Evolutionary conservation across 202 grass and related monocot genomes (phyloP), one percentile per base, ranked within the genome.

Genomic region (Panicum hallii): DNA sequence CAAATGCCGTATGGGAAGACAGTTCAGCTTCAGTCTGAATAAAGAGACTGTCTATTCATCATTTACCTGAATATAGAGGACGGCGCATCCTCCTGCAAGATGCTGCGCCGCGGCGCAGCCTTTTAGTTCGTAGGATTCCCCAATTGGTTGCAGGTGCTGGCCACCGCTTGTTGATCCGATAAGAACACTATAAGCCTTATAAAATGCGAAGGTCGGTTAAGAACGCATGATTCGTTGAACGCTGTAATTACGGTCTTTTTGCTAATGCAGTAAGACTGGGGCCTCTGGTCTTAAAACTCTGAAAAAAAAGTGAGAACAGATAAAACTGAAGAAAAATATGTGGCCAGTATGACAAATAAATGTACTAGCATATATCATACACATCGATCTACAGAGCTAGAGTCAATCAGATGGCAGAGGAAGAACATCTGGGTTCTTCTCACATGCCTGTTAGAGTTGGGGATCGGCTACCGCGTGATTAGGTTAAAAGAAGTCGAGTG

Each of bases 331-430:
- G 1, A 20, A 68, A 55, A 67, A 67, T 7, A 40, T 45, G 10
- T 20, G 20, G 61, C 11, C 28, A 66, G 4, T 65, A 0, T 9
- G 17, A 79, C 17, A 44, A 70, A 70, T n/a, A 20, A 17, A 43
- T 34, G 38, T 30, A 72, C 44, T 72, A 70, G 22, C 68, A 71
- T 70, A 49, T 48, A 72, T 72, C 41, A 44, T 72, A 70, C 67
- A 72, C 67, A 72, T 72, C 2, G 44, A 52, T 50, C 26, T 72
- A 72, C 14, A 72, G 14, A 72, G 70, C 50, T 72, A 81, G 22
- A 61, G 38, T 10, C 11, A 75, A 22, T 55, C 50, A 55, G 49
- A 55, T 28, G 14, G 6, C 71, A 74, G 9, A 38, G 48, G 46
- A 19, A 56, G 19, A 57, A 70, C 56, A 57, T 70, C 14, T 81